Evolutionary conservation across 2,329 filamentous ascomycete species (phyloP), one percentile per base, ranked within the genome.

Genomic region (Colletotrichum eremochloae): DNA sequence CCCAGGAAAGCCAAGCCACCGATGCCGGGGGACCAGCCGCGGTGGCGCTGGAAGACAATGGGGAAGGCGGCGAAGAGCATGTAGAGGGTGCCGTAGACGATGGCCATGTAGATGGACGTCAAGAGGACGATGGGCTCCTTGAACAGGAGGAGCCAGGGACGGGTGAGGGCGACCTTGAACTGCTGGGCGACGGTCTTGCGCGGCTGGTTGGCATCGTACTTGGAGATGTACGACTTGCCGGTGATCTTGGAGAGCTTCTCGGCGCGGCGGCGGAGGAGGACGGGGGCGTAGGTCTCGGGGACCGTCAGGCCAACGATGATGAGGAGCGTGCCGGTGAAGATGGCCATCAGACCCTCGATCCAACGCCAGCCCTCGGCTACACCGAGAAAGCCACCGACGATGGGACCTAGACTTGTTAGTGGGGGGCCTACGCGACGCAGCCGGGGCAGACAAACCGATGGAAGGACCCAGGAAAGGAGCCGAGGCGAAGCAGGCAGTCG

Each of bases 81-180:
- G 79, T 90, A 91, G 3, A 90, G 81, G 5, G 88, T 87, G 60
- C 87, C 84, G 77, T 89, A 89, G 66, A 89, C 78, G 74, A 89
- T 90, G 68, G 90, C 90, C 84, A 92, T 88, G 82, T 93, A 94
- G 36, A 93, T 83, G 48, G 87, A 88, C 3, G 91, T 83, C 5
- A 93, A 81, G 14, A 91, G 79, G 36, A 94, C 91, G 76, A 94
- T 94, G 2, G 92, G 92, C 77, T 94, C 92, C 68, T 83, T 83
- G 83, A 94, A 91, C 9, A 94, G 86, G 64, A 94, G 85, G 57
- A 91, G 83, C 90, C 91, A 92, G 1, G 92, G 92, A 3, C 92
- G 86, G 62, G 20, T 86, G 84, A 64, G 80, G 0, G 76, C 76
- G 11, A 29, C 56, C 64, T 71, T 75, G 6, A 90, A 75, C 82